Base-by-base conservation (phyloP, 1,284 basidiomycete genomes). In the Peniophora sp. region DNA sequence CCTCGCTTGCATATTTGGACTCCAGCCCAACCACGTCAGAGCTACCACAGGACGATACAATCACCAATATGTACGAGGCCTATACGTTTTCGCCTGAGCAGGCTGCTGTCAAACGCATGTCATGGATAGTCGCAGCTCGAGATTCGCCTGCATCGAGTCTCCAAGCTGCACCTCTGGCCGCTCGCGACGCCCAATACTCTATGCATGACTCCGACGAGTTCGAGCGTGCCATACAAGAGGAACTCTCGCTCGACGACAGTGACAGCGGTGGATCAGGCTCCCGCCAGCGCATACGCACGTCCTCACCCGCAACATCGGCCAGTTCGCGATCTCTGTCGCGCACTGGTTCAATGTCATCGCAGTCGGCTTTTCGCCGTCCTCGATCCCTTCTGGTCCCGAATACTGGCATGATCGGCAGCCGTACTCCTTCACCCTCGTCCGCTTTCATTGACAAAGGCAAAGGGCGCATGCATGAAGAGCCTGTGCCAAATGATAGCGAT, bases 1-100 rank as follows among this genome's bases (percentile, higher is more conserved):
- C 27, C 12, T 32, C 27, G 27, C 27, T 32, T 32, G 27, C 27
- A 32, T 32, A 32, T 12, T 32, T 32, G 12, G 27, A 32, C 6
- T 12, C 27, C 6, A 32, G 27, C 27, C 27, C 27, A 12, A 32
- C 27, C 5, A 6, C 12, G 27, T 12, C 27, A 12, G 27, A 32
- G 27, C 27, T 12, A 32, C 6, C 27, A 12, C 27, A 6, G 43
- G 22, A 48, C 45, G 45, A 17, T 34, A 48, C 41, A 48, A 54
- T n/a, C 50, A 57, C 23, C 49, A 52, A 11, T 25, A 23, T 57
- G 49, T 57, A 56, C 41, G 53, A 52, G 35, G 45, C 50, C 11
- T 34, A 52, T 5, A 23, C 48, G 17, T 52, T 49, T 50, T 57
- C 56, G 3, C 55, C 56, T 9, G 46, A 56, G 24, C 48, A 55